Base-by-base conservation (phyloP, 306 rosid species). In the Medicago arabica region DNA sequence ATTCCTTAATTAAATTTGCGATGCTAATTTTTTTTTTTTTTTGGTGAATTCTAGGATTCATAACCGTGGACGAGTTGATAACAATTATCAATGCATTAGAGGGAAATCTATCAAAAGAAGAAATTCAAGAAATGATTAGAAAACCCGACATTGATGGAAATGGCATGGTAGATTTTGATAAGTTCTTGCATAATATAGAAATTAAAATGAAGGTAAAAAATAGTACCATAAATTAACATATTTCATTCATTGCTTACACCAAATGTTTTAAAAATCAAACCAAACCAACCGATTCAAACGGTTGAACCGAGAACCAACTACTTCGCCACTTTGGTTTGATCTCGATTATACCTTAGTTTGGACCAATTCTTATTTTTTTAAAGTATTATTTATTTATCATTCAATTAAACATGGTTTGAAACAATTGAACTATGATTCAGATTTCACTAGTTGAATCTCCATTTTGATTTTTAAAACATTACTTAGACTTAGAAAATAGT, bases 21-120 rank as follows among this genome's bases (percentile, higher is more conserved):
- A 15, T 16, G 46, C 34, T 62, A 10, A 10, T 25, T 28, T n/a
- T 43, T 28, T 18, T 41, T 46, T 40, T 11, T 43, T 72, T 50
- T 36, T 41, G 76, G 36, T 80, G 40, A 38, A 67, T 73, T 81
- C 6, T 61, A 96, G 99, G 99, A 67, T 88, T 90, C 86, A 92
- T 96, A 62, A 87, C 98, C 2, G 73, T 87, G 15, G 99, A 92
- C 8, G 92, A 96, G 83, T 67, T 95, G 82, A 81, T 85, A 19
- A 80, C 91, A 17, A 89, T 92, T 46, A 83, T 92, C 38, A 83
- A 91, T 44, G 89, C 97, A 57, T 53, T 92, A 74, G 98, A 92
- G 80, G 92, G 89, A 50, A 92, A 92, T 77, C 90, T 94, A 9
- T 84, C 88, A 10, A 87, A 86, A 76, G 84, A 92, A 83, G 96